Conservation (phyloP, 1,284 basidiomycete genomes). For the Ceratobasidium sp. region DNA sequence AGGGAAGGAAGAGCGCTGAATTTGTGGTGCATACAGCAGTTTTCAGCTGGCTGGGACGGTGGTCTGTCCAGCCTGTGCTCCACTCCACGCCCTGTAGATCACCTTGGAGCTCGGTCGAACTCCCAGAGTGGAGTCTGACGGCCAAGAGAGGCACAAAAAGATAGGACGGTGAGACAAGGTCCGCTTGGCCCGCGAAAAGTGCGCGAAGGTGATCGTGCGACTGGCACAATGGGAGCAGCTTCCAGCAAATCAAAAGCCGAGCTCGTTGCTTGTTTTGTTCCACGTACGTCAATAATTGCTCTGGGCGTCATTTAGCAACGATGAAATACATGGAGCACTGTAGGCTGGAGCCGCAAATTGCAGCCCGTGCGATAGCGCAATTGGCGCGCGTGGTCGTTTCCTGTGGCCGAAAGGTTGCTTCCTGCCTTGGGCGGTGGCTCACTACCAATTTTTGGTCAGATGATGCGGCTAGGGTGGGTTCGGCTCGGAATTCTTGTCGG, state of each 20-base stretch:
- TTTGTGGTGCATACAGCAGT: no score
- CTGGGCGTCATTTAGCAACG: background rate
- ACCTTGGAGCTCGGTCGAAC: background rate
- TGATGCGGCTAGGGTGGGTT: background rate
- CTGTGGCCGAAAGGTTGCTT: background rate
- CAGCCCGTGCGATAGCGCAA: background rate
- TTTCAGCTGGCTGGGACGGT: background rate
- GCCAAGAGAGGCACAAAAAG: slow-evolving; percentile 12
- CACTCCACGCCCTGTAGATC: no score
- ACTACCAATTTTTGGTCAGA: background rate
- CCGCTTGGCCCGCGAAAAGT: slow-evolving; percentile 37
- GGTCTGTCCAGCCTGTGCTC: background rate
- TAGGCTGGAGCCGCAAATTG: slow-evolving; percentile 1
- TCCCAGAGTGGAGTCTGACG: no score
- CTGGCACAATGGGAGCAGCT: slow-evolving; percentile 39
- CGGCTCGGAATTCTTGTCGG: background rate
- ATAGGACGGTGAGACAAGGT: background rate
- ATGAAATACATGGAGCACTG: background rate
- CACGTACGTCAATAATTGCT: background rate
- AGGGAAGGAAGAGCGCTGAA: background rate
- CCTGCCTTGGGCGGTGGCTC: background rate
- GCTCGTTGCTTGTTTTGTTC: slow-evolving; percentile 1
- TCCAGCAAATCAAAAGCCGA: slow-evolving; percentile 10
- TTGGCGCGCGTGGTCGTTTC: background rate
- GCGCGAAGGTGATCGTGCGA: slow-evolving; percentile 10